Evolutionary conservation across 164 flowering plant genomes (phyloP).

Genomic region (Berberis thunbergii): DNA sequence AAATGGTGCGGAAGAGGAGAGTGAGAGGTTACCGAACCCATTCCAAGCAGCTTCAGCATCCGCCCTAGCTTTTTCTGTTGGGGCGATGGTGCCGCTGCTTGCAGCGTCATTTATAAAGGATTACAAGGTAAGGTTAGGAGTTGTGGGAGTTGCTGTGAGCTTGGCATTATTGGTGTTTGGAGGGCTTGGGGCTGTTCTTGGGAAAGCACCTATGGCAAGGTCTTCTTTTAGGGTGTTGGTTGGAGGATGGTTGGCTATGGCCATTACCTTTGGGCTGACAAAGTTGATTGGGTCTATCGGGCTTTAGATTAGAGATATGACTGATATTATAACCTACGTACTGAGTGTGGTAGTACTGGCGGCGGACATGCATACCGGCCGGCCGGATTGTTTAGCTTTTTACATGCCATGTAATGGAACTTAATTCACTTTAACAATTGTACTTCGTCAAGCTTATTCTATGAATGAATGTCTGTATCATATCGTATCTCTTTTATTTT

Average conservation of each 20-base stretch:
- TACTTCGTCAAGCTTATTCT: no score
- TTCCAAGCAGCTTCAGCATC: background rate
- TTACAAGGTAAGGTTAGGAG: background rate
- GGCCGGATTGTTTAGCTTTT: no score
- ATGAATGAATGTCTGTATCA: no score
- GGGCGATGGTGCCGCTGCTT: background rate
- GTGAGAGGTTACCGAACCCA: background rate
- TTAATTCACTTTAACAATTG: no score
- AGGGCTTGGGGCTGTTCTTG: conserved; percentile 13
- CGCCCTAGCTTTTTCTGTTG: background rate
- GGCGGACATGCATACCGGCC: no score
- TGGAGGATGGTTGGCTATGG: conserved; percentile 28
- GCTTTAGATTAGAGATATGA: background rate
- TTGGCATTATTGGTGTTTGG: conserved; percentile 19
- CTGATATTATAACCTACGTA: no score
- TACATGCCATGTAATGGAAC: no score
- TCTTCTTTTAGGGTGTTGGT: conserved; percentile 19
- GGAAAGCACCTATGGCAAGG: conserved; percentile 15
- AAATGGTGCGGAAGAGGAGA: background rate
- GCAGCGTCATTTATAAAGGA: background rate
- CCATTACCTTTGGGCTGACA: conserved; percentile 20
- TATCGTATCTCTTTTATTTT: no score
- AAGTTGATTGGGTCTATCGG: conserved; percentile 10
- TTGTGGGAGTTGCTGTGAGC: conserved; percentile 4
- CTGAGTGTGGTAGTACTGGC: no score